phyloP scores from a whole-genome alignment of 148 eudicot species.

The Fagopyrum esculentum region DNA sequence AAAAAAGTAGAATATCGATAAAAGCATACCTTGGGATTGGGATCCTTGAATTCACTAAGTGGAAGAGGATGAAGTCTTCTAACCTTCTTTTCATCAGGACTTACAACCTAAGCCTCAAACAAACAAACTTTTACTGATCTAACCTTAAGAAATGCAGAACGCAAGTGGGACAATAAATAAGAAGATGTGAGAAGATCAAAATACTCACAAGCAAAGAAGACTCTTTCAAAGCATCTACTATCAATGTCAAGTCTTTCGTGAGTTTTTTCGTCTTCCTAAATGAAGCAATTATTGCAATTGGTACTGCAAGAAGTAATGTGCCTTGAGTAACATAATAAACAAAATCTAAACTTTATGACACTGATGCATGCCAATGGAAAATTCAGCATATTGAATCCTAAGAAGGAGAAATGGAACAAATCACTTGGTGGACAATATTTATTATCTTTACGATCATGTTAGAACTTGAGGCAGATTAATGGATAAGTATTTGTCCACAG shows the following conservation, averaged over 20 bases:
- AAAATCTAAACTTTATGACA: not conserved
- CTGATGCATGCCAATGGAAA: not conserved
- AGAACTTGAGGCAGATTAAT: too few species aligned
- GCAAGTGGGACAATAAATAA: not conserved
- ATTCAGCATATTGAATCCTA: not conserved
- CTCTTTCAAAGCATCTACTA: conserved; percentile 65
- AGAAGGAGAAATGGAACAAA: not conserved
- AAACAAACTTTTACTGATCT: not conserved
- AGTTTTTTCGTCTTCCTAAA: conserved; percentile 80
- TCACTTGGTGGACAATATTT: too few species aligned
- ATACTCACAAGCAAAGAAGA: conserved; percentile 76
- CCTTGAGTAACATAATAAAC: not conserved
- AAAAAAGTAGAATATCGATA: not conserved
- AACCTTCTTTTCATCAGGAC: conserved; percentile 68
- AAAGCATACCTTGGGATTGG: conserved; percentile 3
- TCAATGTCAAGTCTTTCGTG: conserved; percentile 44
- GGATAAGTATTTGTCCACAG: too few species aligned
- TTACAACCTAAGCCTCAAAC: conserved; percentile 50
- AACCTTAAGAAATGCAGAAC: not conserved
- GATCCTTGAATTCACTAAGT: conserved; percentile 9
- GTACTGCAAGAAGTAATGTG: conserved; percentile 48
- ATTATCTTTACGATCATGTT: too few species aligned
- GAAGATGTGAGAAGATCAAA: not conserved
- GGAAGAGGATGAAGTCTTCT: conserved; percentile 73
- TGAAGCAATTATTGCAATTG: conserved; percentile 66